These are phyloP conservation scores for Xerocomus nothofagi DNA, from an alignment of 1,284 basidiomycete genomes.

Conservation along the genomic window DNA sequence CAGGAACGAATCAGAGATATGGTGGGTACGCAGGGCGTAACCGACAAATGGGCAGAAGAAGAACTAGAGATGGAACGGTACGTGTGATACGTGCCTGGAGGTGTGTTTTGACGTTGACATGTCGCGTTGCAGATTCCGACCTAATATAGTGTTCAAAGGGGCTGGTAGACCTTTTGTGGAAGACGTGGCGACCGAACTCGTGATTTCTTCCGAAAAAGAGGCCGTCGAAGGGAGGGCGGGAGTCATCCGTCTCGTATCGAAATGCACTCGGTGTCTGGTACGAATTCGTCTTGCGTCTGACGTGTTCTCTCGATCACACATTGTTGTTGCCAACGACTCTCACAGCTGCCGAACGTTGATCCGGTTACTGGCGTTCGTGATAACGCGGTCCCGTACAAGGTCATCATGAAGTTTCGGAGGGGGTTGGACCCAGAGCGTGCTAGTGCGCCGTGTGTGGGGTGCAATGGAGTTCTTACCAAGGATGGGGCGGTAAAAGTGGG, in stretches of 20 bases:
- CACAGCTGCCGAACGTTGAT: slow-evolving; percentile 71
- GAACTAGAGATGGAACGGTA: slow-evolving; percentile 64
- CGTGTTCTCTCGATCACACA: not conserved
- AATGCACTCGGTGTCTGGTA: slow-evolving; percentile 71
- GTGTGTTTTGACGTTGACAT: slow-evolving; percentile 3
- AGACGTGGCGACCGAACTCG: slow-evolving; percentile 52
- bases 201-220: slow-evolving; percentile 41
- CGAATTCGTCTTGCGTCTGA: slow-evolving; percentile 32
- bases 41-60: slow-evolving; percentile 54
- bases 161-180: slow-evolving; percentile 49
- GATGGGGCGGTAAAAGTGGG: slow-evolving; percentile 57
- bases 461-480: slow-evolving; percentile 52
- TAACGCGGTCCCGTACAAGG: slow-evolving; percentile 70
- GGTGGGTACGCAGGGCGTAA: slow-evolving; percentile 58
- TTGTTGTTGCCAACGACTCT: slow-evolving; percentile 6
- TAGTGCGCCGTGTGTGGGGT: slow-evolving; percentile 61
- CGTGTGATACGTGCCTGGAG: slow-evolving; percentile 7
- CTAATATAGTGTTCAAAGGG: slow-evolving; percentile 69
- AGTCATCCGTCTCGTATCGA: slow-evolving; percentile 58
- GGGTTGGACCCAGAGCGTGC: slow-evolving; percentile 50
- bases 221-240: slow-evolving; percentile 30
- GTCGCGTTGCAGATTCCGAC: slow-evolving; percentile 56
- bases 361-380: slow-evolving; percentile 64
- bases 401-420: slow-evolving; percentile 64
- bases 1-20: slow-evolving; percentile 46